Percentiles rank a stretch among this genome's conserved stretches.
Conservation (phyloP, 1,284 basidiomycete species). For the Ganoderma multipileum region DNA sequence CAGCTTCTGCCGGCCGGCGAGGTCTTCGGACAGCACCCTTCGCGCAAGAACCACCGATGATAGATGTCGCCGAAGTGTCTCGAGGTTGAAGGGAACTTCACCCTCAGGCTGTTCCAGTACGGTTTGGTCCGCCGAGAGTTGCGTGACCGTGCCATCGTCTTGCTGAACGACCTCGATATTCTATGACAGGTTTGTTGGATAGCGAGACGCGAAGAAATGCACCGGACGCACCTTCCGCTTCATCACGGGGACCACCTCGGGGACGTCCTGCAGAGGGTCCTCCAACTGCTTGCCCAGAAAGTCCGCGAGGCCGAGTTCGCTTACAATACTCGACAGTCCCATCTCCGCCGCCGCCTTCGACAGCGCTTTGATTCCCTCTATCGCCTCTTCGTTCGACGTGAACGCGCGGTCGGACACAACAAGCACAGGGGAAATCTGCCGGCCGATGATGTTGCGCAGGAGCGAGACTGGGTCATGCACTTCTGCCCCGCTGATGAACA, state of each 20-base stretch:
- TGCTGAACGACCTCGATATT: slow-evolving; percentile 28
- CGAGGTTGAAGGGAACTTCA: slow-evolving; percentile 76
- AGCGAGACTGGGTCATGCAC: slow-evolving; percentile 45
- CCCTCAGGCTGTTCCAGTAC: slow-evolving; percentile 22
- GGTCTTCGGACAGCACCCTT: slow-evolving; percentile 67
- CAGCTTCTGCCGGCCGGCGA: slow-evolving; percentile 79
- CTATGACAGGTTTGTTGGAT: background rate
- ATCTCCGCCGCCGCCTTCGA: slow-evolving; percentile 66
- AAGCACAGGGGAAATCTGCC: slow-evolving; percentile 56
- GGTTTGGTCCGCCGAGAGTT: slow-evolving; percentile 32
- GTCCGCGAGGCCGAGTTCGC: slow-evolving; percentile 62
- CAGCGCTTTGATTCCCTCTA: slow-evolving; percentile 60
- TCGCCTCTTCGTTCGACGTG: slow-evolving; percentile 58
- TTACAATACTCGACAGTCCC: slow-evolving; percentile 56
- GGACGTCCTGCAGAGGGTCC: slow-evolving; percentile 58
- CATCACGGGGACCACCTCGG: slow-evolving; percentile 63
- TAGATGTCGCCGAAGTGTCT: slow-evolving; percentile 73
- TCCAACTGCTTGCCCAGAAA: slow-evolving; percentile 47
- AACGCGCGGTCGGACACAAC: slow-evolving; percentile 68
- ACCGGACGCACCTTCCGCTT: slow-evolving; percentile 37
- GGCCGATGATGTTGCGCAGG: slow-evolving; percentile 55
- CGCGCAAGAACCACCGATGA: slow-evolving; percentile 67
- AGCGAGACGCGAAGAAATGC: background rate
- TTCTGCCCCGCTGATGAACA: slow-evolving; percentile 26
- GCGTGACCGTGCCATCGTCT: slow-evolving; percentile 30